Evolutionary conservation across 371 early-diverging fungal genomes (phyloP), one percentile per base, ranked within the genome.

Genomic region (Batrachochytrium dendrobatidis): DNA sequence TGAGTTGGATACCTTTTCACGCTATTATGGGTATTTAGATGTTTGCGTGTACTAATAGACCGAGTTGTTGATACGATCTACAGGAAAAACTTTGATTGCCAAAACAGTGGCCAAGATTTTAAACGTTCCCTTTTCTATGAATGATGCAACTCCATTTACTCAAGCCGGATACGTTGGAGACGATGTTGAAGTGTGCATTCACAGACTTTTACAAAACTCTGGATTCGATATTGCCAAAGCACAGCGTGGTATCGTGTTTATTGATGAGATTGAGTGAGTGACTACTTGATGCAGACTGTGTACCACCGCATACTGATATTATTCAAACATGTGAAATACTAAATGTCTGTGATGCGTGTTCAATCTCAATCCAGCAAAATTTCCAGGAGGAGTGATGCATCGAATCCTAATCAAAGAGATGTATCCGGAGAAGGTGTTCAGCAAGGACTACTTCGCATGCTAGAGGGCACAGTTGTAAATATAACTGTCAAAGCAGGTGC

Each of bases 151-250:
- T 0, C 86, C 92, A 10, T 85, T 93, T 60, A 94, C 94, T 8
- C 91, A 91, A 58, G 89, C 94, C 7, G 94, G 94, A 4, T 94
- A 94, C 68, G 94, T 93, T 18, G 94, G 94, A 34, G 94, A 92
- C 59, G 94, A 94, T 71, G 92, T 93, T 18, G 94, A 94, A 64
- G 67, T 83, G 17, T 89, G 90, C 22, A 89, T 94, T 49, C 86
- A 87, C 58, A 76, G 94, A 30, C 68, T 94, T 26, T 68, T 94
- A 33, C 67, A 84, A 81, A 84, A 83, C 61, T 87, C 90, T 59
- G 89, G 92, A 67, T 92, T 83, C 64, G 89, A 94, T 64, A 87
- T 93, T 34, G 80, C 80, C 29, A 81, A 81, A 49, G 94, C 94
- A 4, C 89, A 94, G 69, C 81, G 81, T 15, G 94, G 94, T 0